Evolutionary conservation across 495 filamentous ascomycete genomes (phyloP), one percentile per base, ranked within the genome.

Genomic region (Daldinia childiae): DNA sequence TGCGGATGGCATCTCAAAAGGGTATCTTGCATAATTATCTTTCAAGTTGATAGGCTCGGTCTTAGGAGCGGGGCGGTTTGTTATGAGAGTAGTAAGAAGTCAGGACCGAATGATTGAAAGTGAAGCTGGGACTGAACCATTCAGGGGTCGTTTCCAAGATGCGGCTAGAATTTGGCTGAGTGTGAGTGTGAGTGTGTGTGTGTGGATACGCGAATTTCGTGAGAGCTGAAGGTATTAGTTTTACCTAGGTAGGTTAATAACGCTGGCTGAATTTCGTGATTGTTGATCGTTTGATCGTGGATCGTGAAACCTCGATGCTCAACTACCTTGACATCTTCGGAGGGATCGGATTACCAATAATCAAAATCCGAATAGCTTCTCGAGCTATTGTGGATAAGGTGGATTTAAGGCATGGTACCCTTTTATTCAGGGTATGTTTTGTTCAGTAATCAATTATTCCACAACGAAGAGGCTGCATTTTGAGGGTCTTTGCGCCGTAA

Each of bases 1-100:
- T 32, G 74, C 68, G 4, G 77, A 73, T 38, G 80, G 70, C 81
- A 82, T 82, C 50, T 66, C 66, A 63, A 64, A 21, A 54, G 45
- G 24, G 27, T 41, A 36, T 29, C 62, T 66, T 64, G 63, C 67
- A 74, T 66, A 58, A 62, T 62, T 67, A 17, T 29, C 52, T 45
- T 64, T 62, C 55, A 32, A 38, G 56, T 65, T 50, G 45, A 57
- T 56, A 50, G 38, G 34, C 39, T 64, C 65, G 45, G 56, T 57
- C 60, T 65, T 51, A 30, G 36, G 21, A 27, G 56, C 34, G 38
- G 56, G 58, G 63, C 17, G 9, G 26, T 4, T 21, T 43, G 48
- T 38, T 29, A 39, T 38, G 26, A 54, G 29, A 52, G 48, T 30
- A 27, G 24, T 21, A 19, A 43, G 51, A 27, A 29, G 39, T 19